Base-by-base conservation (phyloP, 2,329 filamentous ascomycete genomes). In the Trichoderma lentiforme region DNA sequence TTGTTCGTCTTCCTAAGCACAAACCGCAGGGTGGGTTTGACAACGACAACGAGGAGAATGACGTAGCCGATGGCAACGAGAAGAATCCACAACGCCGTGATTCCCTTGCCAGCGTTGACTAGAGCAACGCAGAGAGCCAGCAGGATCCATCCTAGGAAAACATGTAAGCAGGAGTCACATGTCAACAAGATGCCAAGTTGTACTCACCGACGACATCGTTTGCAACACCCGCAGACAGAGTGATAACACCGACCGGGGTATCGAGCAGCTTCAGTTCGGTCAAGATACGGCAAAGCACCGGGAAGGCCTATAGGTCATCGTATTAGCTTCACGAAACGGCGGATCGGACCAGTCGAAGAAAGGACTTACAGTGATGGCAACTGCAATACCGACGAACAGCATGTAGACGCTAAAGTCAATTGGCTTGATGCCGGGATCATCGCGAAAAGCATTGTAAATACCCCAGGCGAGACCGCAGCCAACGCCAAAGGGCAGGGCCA, bases 71-170 rank as follows among this genome's bases (percentile, higher is more conserved):
- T 82, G 63, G 89, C 90, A 28, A 91, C 90, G 14, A 98, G 86
- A 6, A 98, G 83, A 6, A 97, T 94, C 82, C 90, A 98, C 0
- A 98, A 86, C 0, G 95, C 94, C 0, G 93, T 91, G 24, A 98
- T 81, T 0, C 95, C 95, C 58, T 88, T 91, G 18, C 90, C 90
- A 34, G 95, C 94, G 78, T 98, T 98, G 77, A 97, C 95, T 30
- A 98, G 87, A 0, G 95, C 93, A 39, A 98, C 95, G 76, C 95
- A 98, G 32, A 98, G 90, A 0, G 95, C 95, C 28, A 98, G 90
- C 18, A 98, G 85, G 75, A 98, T 91, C 95, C 95, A 98, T 71
- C 82, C 82, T 79, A 39, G 9, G 21, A 34, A 1, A 28, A 18
- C 21, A 12, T 51, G 24, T 75, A 34, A 73, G 70, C 47, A 28